Base-by-base conservation (phyloP, 2,329 filamentous ascomycete species). In the Penicillium hesseltinei region DNA sequence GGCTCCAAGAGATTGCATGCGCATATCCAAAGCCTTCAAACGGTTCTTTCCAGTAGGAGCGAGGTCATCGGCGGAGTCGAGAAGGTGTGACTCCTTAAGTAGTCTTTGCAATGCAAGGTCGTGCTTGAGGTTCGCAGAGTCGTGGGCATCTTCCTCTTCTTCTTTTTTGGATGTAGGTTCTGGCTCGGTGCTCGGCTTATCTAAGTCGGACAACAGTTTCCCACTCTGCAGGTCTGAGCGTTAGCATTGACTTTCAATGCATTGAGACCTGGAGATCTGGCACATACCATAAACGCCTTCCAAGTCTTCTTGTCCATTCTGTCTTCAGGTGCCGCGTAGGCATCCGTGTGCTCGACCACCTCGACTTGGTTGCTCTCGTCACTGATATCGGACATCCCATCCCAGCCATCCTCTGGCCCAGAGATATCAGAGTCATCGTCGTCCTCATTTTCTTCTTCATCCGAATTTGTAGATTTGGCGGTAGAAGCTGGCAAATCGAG, bases 61-160 rank as follows among this genome's bases (percentile, higher is more conserved):
- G 4, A 82, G 78, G 54, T 81, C 78, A 29, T 79, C 78, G 15
- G 82, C 79, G 0, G 83, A 78, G 47, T 86, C 83, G 56, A 97
- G 86, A 59, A 97, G 87, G 75, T 96, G 92, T 0, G 92, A 97
- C 80, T 99, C 94, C 65, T 88, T 84, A 57, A 99, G 85, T 40
- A 99, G 86, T 46, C 92, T 88, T 73, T 97, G 93, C 15, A 99
- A 86, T 39, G 91, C 92, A 53, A 96, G 86, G 73, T 97, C 94
- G 74, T 97, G 92, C 72, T 92, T 92, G 19, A 97, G 82, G 60
- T 96, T 89, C 11, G 78, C 74, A 25, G 80, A 74, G 70, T 88
- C 86, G 19, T 81, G 81, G 51, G 82, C 82, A 69, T 88, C 84
- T 69, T 88, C 76, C 58, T 81, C 75, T 31, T 80, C 71, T 62